Base-by-base conservation (phyloP, 2,329 filamentous ascomycete species). In the Fusarium fujikuroi region DNA sequence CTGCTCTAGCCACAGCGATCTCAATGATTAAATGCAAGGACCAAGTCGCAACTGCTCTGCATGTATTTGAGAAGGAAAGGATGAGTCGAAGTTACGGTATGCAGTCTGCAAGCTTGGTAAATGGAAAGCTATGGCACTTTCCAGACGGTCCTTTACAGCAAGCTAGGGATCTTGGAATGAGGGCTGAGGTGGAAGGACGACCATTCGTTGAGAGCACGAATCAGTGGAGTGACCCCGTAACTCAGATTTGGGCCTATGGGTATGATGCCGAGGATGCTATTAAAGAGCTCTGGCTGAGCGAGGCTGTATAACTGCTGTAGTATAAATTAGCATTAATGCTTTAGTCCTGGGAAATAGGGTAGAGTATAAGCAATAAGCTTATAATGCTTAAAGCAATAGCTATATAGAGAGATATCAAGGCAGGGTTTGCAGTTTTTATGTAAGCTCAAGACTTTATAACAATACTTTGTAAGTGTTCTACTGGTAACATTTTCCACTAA, bases 61-160 rank as follows among this genome's bases (percentile, higher is more conserved):
- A 16, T 1, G 4, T 32, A 0, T 66, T 66, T n/a, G 47, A 66
- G 30, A 19, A 58, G 12, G 63, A 66, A 11, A 65, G 63, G 7
- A 66, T 66, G 63, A 40, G 11, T 21, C 49, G 63, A 32, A 66
- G 63, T 3, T 65, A 66, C 36, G 63, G 63, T 4, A 66, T 66
- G 63, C 63, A 66, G 5, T 23, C 49, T 43, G 63, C 63, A 1
- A 66, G 63, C 15, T 14, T 66, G 18, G 63, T 58, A 0, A 66
- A 66, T 2, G 63, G 63, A 1, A 66, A 43, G 23, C 5, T 66
- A 3, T 66, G 63, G 63, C 63, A 66, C 2, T 66, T 65, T 9
- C 63, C 63, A 18, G 63, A 66, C 9, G 63, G 63, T 0, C 60
- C 63, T 1, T 23, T 65, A 0, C 63, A 66, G 4, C 36, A 28